A percentile compares a stretch with the other conserved stretches of the same genome.
phyloP scores from a whole-genome alignment of 2,329 filamentous ascomycete species.

The Arthrocladium fulminans region DNA sequence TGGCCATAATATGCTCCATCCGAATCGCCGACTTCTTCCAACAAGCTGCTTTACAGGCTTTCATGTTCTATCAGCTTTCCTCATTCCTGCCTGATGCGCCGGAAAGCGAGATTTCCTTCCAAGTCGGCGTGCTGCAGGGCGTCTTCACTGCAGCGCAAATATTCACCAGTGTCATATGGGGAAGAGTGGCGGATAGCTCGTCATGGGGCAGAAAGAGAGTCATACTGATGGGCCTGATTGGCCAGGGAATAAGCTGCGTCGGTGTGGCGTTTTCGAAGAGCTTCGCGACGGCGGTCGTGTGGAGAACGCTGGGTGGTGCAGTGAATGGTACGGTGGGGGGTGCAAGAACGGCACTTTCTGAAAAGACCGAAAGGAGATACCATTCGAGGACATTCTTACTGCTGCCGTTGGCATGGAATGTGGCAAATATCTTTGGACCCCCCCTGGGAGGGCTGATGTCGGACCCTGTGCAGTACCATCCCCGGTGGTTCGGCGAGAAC shows the following conservation, averaged over 20 bases:
- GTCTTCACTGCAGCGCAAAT: constrained; percentile 68
- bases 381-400: constrained; percentile 49
- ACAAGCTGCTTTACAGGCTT: constrained; percentile 60
- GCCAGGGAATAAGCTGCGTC: constrained; percentile 56
- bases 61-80: constrained; percentile 70
- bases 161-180: constrained; percentile 67
- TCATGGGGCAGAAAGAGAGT: constrained; percentile 61
- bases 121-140: constrained; percentile 62
- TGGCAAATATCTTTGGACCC: constrained; percentile 47
- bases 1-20: constrained; percentile 62
- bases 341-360: constrained; percentile 63
- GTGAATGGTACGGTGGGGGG: constrained; percentile 66
- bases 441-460: constrained; percentile 58
- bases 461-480: constrained; percentile 56
- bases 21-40: constrained; percentile 69
- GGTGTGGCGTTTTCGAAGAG: constrained; percentile 60
- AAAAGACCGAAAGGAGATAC: constrained; percentile 63
- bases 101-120: constrained; percentile 54
- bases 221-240: constrained; percentile 63
- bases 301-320: constrained; percentile 57
- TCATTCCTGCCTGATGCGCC: constrained; percentile 51
- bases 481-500: constrained; percentile 51
- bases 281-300: constrained; percentile 56
- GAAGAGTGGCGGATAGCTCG: constrained; percentile 42
- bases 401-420: constrained; percentile 59